Conservation (phyloP, 768 basidiomycete species). For the Cystofilobasidium capitatum region DNA sequence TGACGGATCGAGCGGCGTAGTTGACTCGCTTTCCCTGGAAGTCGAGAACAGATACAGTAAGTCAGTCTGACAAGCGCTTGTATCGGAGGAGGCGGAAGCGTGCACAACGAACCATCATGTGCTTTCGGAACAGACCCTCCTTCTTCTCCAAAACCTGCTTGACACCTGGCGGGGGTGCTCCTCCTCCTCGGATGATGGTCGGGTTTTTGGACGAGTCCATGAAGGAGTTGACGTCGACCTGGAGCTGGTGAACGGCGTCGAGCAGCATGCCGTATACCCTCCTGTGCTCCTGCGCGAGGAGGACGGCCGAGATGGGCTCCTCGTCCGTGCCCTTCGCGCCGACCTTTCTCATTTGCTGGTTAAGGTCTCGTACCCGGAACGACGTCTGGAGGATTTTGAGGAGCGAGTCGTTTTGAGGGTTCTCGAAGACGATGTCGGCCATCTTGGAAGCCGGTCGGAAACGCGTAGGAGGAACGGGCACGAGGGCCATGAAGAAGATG, state of each 20-base stretch:
- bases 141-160: slow-evolving; percentile 98
- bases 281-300: slow-evolving; percentile 46
- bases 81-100: slow-evolving; percentile 2
- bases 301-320: slow-evolving; percentile 39
- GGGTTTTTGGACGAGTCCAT: slow-evolving; percentile 97
- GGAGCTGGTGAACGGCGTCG: slow-evolving; percentile 76
- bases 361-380: slow-evolving; percentile 58
- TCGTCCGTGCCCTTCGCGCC: slow-evolving; percentile 50
- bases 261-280: slow-evolving; percentile 60
- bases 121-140: slow-evolving; percentile 91
- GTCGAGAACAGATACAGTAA: background rate
- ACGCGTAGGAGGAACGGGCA: slow-evolving; percentile 85
- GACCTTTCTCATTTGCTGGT: slow-evolving; percentile 46
- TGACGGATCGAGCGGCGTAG: slow-evolving; percentile 98
- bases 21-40: slow-evolving; percentile 94
- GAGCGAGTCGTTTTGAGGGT: slow-evolving; percentile 87
- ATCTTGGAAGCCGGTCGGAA: slow-evolving; percentile 89
- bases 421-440: slow-evolving; percentile 88
- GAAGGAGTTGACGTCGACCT: slow-evolving; percentile 90
- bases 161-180: slow-evolving; percentile 80
- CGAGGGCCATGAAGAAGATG: slow-evolving; percentile 92
- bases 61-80: background rate
- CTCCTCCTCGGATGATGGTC: slow-evolving; percentile 68
- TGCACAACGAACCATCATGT: slow-evolving; percentile 79
- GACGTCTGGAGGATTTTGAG: slow-evolving; percentile 69